Base-by-base conservation (phyloP, 2,329 filamentous ascomycete genomes). In the Dryadomyces quercus-mongolicae region DNA sequence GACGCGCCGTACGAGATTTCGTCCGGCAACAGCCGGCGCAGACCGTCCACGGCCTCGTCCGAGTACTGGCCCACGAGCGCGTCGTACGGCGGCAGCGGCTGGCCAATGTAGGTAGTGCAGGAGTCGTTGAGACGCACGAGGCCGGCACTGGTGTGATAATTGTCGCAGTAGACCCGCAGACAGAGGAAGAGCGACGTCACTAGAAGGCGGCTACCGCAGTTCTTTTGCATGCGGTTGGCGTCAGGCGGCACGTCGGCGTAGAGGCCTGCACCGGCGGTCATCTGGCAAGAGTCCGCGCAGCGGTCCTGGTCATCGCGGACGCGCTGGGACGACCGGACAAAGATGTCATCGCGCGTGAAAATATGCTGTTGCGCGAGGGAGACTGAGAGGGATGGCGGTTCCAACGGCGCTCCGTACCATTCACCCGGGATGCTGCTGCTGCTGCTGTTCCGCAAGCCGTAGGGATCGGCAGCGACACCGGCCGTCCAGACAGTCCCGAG, bases 161-260 rank as follows among this genome's bases (percentile, higher is more conserved):
- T 56, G 34, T 58, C 58, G 56, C 72, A 74, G 59, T 70, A 67
- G 3, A 65, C 58, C 4, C 62, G 57, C 12, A 69, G 47, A 42
- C 72, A 75, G 0, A 74, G 55, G 16, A 68, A 71, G 9, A 71
- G 57, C 2, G 60, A 60, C 47, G 54, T 52, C 34, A 48, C 52
- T 49, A 48, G 46, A 40, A 59, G 21, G 8, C 22, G 40, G 46
- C 54, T 59, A 54, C 31, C 25, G 44, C 58, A 59, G 25, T 57
- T 36, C 21, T 38, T 56, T 15, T 21, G 22, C 15, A 53, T 25
- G 42, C 54, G 51, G 7, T 20, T 44, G 12, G 42, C 42, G 42
- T 18, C 16, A 4, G 42, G 15, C 16, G 16, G 16, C 7, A 44
- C 8, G 42, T 44, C 42, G 15, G n/a, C 42, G 10, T 16, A 34